phyloP scores from a whole-genome alignment of 2,329 filamentous ascomycete species.

The Shiraia sp. region DNA sequence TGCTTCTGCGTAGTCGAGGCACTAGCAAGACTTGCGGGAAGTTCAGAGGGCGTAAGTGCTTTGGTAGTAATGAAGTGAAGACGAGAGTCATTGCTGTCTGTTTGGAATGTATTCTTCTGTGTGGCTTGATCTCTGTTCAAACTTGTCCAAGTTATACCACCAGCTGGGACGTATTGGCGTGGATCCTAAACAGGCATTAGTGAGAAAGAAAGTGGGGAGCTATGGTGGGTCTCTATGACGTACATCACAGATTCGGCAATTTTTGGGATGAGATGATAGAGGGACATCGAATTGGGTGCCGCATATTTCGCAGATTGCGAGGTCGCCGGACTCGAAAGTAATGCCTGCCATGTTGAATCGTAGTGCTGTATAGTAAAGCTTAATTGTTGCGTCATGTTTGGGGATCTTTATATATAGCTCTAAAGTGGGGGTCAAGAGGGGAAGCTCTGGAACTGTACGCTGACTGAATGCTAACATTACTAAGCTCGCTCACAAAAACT shows the following conservation, averaged over 20 bases:
- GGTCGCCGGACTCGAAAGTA: constrained; percentile 41
- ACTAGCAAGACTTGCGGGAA: constrained; percentile 40
- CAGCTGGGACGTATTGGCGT: constrained; percentile 68
- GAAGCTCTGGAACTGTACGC: no score
- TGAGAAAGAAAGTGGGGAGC: constrained; percentile 2
- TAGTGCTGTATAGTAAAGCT: no score
- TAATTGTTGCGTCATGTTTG: no score
- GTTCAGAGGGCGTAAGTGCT: constrained; percentile 21
- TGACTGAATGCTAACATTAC: no score
- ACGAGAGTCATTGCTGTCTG: constrained; percentile 50
- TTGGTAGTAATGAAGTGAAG: constrained; percentile 52
- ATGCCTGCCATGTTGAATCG: constrained; percentile 15
- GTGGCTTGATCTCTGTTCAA: constrained; percentile 51
- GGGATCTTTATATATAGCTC: no score
- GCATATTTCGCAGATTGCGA: constrained; percentile 68
- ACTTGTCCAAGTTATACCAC: constrained; percentile 69
- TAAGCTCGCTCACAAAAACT: no score
- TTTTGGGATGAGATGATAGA: constrained; percentile 53
- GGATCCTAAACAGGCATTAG: constrained; percentile 51
- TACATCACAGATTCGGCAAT: constrained; percentile 75
- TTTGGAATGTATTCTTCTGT: constrained; percentile 60
- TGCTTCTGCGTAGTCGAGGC: constrained; percentile 45
- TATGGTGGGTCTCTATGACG: constrained; percentile 26
- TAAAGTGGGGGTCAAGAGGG: no score
- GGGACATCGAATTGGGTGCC: constrained; percentile 69